Conservation (phyloP, 23 red algal species). For the Gracilaria gracilis region DNA sequence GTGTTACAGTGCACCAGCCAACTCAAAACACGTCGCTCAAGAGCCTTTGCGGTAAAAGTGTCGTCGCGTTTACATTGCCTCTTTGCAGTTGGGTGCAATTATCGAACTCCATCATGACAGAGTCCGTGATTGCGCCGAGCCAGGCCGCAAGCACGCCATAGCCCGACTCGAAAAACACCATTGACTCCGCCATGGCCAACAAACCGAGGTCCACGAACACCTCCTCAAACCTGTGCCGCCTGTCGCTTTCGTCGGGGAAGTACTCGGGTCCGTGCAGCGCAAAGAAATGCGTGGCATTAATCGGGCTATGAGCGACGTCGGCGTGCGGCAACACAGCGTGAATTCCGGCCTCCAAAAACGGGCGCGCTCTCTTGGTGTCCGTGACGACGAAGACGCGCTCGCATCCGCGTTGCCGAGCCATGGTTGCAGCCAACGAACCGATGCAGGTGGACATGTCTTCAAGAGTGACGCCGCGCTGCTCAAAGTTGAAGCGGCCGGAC, state of each 20-base stretch:
- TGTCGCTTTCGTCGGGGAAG: not conserved
- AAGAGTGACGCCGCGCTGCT: not conserved
- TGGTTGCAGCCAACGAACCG: not conserved
- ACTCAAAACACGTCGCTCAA: not conserved
- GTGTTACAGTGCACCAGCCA: not conserved
- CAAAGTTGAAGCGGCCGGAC: conserved; percentile 22
- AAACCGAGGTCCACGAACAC: conserved; percentile 36
- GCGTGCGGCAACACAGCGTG: not conserved
- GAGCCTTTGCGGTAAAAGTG: not conserved
- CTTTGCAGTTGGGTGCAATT: not conserved
- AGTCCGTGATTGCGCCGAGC: conserved; percentile 19
- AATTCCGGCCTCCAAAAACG: not conserved
- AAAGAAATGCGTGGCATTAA: not conserved
- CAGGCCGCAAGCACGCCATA: conserved; percentile 19
- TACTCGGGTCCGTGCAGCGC: not conserved
- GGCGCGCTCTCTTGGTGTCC: not conserved
- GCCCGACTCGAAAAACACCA: conserved; percentile 23
- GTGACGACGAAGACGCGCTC: conserved; percentile 12
- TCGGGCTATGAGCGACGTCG: not conserved
- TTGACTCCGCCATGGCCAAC: conserved; percentile 19
- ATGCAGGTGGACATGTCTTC: not conserved
- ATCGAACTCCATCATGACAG: not conserved
- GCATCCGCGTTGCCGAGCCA: not conserved
- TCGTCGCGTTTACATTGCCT: not conserved
- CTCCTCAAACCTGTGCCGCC: not conserved